Conservation (phyloP, 208 protist genomes). For the Trypanosoma rangeli region DNA sequence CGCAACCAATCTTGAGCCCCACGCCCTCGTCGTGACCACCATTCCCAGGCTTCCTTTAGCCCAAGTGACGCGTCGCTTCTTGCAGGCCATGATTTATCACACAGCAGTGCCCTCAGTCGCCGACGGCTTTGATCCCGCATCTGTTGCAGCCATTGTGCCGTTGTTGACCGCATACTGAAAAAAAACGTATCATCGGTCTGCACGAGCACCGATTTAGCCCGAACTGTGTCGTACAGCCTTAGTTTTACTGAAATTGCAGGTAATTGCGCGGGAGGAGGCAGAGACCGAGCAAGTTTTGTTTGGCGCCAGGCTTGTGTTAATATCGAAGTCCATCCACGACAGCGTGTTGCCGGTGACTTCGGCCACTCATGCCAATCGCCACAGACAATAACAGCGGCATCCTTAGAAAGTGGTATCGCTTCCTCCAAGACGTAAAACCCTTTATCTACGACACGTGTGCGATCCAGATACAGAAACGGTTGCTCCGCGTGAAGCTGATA, state of each 20-base stretch:
- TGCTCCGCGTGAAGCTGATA: conserved; percentile 16
- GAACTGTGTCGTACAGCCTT: conserved; percentile 73
- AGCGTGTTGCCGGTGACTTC: conserved; percentile 47
- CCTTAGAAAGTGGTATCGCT: conserved; percentile 50
- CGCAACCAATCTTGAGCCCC: conserved; percentile 65
- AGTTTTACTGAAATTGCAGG: conserved; percentile 49
- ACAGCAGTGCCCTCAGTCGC: conserved; percentile 35
- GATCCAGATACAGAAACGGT: conserved; percentile 53
- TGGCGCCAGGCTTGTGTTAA: conserved; percentile 78
- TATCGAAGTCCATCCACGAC: conserved; percentile 75
- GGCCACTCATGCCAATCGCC: conserved; percentile 48
- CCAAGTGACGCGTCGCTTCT: conserved; percentile 27
- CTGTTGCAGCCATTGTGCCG: conserved; percentile 63
- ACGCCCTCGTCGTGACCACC: conserved; percentile 57
- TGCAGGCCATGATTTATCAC: conserved; percentile 25
- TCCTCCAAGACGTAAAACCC: conserved; percentile 26
- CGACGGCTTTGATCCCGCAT: conserved; percentile 47
- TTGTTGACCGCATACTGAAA: conserved; percentile 64
- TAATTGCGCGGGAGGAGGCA: conserved; percentile 80
- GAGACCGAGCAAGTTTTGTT: conserved; percentile 52
- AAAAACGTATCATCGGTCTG: conserved; percentile 53
- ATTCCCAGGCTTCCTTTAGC: conserved; percentile 61
- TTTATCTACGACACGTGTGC: conserved; percentile 33
- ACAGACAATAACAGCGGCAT: conserved; percentile 67
- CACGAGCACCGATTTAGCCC: conserved; percentile 46